phyloP scores from a whole-genome alignment of 257 asterid genomes.

The Nyctanthes arbortristis region DNA sequence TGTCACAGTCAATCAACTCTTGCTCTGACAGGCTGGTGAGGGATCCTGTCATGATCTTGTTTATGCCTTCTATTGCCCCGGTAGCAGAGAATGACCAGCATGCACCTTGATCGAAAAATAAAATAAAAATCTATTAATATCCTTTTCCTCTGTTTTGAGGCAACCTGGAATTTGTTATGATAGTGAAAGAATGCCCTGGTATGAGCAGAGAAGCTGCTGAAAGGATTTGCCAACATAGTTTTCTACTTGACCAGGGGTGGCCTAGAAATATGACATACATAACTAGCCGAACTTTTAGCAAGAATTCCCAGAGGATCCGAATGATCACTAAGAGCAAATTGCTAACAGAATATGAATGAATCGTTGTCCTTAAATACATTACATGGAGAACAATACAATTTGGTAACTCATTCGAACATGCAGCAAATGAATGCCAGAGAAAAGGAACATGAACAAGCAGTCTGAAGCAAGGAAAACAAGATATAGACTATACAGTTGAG shows the following conservation, averaged over 20 bases:
- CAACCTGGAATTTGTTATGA: neutral
- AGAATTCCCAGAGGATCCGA: neutral
- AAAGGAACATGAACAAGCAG: neutral
- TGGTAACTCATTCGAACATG: neutral
- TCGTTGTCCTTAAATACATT: neutral
- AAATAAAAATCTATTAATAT: constrained; percentile 1
- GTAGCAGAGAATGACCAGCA: constrained; percentile 99
- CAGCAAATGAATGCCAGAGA: neutral
- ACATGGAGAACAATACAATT: neutral
- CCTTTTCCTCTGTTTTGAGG: neutral
- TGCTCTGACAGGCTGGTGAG: constrained; percentile 91
- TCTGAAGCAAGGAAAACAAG: neutral
- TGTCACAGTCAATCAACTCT: constrained; percentile 90
- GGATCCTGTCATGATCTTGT: constrained; percentile 75
- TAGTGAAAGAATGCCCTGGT: neutral
- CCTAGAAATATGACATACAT: neutral
- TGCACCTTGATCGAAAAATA: constrained; percentile 55
- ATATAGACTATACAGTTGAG: neutral
- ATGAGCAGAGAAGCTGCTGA: neutral
- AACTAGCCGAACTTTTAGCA: neutral
- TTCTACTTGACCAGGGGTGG: neutral
- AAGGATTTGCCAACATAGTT: neutral
- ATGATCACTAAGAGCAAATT: neutral
- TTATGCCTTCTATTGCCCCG: constrained; percentile 93
- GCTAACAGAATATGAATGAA: neutral